These are phyloP conservation scores for Ustilago loliicola DNA, from an alignment of 1,284 basidiomycete species.

Conservation along the genomic window DNA sequence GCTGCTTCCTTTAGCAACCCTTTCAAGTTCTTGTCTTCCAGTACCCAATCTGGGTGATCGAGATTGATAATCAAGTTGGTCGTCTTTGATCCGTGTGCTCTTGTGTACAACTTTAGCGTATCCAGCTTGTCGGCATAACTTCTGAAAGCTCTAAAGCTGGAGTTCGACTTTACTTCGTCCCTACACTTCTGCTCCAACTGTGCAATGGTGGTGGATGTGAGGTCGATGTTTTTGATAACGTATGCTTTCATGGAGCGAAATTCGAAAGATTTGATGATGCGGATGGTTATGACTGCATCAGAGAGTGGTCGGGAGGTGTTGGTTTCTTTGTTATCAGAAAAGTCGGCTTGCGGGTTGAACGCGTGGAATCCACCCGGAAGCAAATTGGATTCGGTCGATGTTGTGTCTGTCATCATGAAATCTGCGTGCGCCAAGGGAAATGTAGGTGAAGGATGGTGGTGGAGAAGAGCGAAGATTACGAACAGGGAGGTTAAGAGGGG, in stretches of 20 bases:
- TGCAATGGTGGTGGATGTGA: slow-evolving; percentile 82
- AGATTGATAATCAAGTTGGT: slow-evolving; percentile 70
- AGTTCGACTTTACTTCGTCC: slow-evolving; percentile 71
- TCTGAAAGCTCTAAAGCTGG: slow-evolving; percentile 61
- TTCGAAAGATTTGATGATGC: slow-evolving; percentile 94
- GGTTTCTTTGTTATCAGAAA: slow-evolving; percentile 75
- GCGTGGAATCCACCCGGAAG: slow-evolving; percentile 53
- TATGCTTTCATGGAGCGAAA: slow-evolving; percentile 90
- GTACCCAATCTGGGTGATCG: slow-evolving; percentile 67
- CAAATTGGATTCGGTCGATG: slow-evolving; percentile 12
- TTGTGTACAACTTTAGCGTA: slow-evolving; percentile 92
- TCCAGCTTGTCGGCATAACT: slow-evolving; percentile 72
- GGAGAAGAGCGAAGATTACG: background rate
- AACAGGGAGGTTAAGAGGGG: background rate
- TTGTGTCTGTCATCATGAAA: slow-evolving; percentile 13
- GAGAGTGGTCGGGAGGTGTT: slow-evolving; percentile 79
- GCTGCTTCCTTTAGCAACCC: slow-evolving; percentile 2
- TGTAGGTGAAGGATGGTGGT: background rate
- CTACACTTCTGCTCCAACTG: slow-evolving; percentile 80
- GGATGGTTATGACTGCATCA: slow-evolving; percentile 85
- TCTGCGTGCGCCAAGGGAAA: background rate
- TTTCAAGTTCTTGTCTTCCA: slow-evolving; percentile 31
- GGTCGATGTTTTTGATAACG: slow-evolving; percentile 84
- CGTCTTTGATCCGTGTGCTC: slow-evolving; percentile 90
- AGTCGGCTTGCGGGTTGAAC: slow-evolving; percentile 57